These are phyloP conservation scores for Plicaturopsis crispa DNA, from an alignment of 768 basidiomycete genomes.

Conservation along the genomic window DNA sequence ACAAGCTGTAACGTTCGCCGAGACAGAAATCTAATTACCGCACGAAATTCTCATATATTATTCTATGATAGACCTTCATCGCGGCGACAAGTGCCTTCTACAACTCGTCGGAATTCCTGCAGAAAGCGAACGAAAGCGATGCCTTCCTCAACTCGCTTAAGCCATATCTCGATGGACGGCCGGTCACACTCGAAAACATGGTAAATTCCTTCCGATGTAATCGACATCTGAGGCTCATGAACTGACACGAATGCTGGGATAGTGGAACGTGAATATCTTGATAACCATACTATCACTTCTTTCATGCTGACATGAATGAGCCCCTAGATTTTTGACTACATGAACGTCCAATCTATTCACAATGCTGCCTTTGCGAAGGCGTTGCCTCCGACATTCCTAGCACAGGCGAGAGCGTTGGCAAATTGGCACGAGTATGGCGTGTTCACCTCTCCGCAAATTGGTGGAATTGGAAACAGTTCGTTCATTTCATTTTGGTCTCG, in stretches of 20 bases:
- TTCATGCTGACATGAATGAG: background rate
- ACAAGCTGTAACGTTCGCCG: slow-evolving; percentile 46
- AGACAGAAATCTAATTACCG: background rate
- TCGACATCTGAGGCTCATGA: background rate
- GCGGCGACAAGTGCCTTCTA: slow-evolving; percentile 45
- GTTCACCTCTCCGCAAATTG: slow-evolving; percentile 43
- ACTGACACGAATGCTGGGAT: slow-evolving; percentile 1
- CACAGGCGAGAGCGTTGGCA: slow-evolving; percentile 52
- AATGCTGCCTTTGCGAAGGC: slow-evolving; percentile 41
- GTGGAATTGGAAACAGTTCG: slow-evolving; percentile 63
- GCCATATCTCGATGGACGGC: slow-evolving; percentile 46
- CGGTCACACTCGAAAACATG: slow-evolving; percentile 50
- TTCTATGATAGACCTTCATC: slow-evolving; percentile 34
- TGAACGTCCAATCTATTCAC: slow-evolving; percentile 68
- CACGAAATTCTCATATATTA: slow-evolving; percentile 1
- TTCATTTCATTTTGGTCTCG: slow-evolving; percentile 1
- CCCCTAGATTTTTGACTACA: slow-evolving; percentile 56
- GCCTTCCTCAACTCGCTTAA: slow-evolving; percentile 41
- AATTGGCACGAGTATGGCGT: slow-evolving; percentile 70
- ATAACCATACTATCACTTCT: background rate
- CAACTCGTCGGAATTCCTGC: slow-evolving; percentile 39
- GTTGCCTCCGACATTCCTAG: slow-evolving; percentile 43
- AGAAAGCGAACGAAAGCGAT: slow-evolving; percentile 34
- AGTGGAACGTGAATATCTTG: slow-evolving; percentile 1
- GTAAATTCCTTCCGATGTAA: slow-evolving; percentile 30